phyloP scores from a whole-genome alignment of 306 rosid genomes.

The Quercus rubra region DNA sequence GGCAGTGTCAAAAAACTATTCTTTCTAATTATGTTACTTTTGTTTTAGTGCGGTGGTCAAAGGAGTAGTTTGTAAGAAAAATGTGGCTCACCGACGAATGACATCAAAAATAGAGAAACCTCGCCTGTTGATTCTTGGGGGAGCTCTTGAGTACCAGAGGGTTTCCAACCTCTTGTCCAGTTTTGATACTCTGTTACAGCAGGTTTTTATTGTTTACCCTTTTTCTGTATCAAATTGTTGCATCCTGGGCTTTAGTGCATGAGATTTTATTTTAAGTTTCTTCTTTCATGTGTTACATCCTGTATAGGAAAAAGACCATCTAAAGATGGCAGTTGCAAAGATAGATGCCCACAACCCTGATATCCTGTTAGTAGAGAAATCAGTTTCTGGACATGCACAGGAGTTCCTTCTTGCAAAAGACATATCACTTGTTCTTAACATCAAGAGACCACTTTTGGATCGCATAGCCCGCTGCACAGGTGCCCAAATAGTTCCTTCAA shows the following conservation, averaged over 20 bases:
- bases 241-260: conserved; percentile 22
- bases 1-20: conserved; percentile 9
- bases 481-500: conserved; percentile 75
- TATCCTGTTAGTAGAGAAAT: conserved; percentile 91
- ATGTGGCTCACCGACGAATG: conserved; percentile 96
- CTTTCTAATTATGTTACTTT: conserved; percentile 28
- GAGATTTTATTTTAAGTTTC: conserved; percentile 7
- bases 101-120: conserved; percentile 70
- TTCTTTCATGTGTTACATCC: conserved; percentile 12
- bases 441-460: conserved; percentile 86
- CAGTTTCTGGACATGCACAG: conserved; percentile 94
- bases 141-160: conserved; percentile 98
- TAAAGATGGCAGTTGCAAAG: conserved; percentile 98
- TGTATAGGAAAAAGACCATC: conserved; percentile 91
- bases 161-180: conserved; percentile 80
- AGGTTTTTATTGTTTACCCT: conserved; percentile 56
- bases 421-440: conserved; percentile 85
- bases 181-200: conserved; percentile 96
- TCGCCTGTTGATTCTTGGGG: conserved; percentile 84
- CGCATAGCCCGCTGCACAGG: conserved; percentile 94
- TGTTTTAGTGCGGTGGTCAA: conserved; percentile 70
- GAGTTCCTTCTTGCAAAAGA: conserved; percentile 87
- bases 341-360: conserved; percentile 75
- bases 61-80: conserved; percentile 95
- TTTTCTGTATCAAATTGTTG: conserved; percentile 16